Evolutionary conservation across 108 stramenopile genomes (phyloP).

Genomic region (Schizochytrium sp.): DNA sequence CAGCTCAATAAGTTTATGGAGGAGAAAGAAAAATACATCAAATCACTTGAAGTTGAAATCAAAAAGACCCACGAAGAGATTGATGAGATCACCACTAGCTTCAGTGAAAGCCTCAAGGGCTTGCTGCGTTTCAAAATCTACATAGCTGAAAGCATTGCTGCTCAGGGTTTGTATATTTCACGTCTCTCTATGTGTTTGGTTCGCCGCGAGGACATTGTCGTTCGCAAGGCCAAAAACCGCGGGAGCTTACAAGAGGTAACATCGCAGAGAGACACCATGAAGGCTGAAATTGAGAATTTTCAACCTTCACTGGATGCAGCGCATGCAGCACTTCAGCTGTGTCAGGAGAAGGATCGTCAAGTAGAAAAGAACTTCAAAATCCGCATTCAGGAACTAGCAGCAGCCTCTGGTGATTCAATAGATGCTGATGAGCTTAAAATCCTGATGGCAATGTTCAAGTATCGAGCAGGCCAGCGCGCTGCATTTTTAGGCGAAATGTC

Average conservation of each 20-base stretch:
- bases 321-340: neutral
- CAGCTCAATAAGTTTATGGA: conserved; percentile 70
- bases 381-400: conserved; percentile 73
- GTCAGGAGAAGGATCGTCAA: conserved; percentile 63
- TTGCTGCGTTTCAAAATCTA: conserved; percentile 42
- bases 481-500: neutral
- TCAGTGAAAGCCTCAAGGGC: conserved; percentile 72
- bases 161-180: conserved; percentile 73
- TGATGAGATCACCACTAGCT: conserved; percentile 66
- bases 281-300: conserved; percentile 62
- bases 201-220: conserved; percentile 67
- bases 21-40: conserved; percentile 68
- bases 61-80: conserved; percentile 76
- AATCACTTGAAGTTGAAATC: conserved; percentile 77
- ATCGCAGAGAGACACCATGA: neutral
- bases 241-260: conserved; percentile 64
- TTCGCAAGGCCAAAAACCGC: conserved; percentile 60
- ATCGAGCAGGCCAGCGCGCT: conserved; percentile 20
- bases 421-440: conserved; percentile 8
- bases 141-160: conserved; percentile 25
- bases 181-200: conserved; percentile 69
- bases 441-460: conserved; percentile 61
- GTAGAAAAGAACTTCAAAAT: conserved; percentile 75
- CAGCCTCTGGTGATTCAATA: neutral
- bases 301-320: conserved; percentile 62